These are phyloP conservation scores for Gossypium lobatum DNA, from an alignment of 441 rosid genomes.

Conservation along the genomic window DNA sequence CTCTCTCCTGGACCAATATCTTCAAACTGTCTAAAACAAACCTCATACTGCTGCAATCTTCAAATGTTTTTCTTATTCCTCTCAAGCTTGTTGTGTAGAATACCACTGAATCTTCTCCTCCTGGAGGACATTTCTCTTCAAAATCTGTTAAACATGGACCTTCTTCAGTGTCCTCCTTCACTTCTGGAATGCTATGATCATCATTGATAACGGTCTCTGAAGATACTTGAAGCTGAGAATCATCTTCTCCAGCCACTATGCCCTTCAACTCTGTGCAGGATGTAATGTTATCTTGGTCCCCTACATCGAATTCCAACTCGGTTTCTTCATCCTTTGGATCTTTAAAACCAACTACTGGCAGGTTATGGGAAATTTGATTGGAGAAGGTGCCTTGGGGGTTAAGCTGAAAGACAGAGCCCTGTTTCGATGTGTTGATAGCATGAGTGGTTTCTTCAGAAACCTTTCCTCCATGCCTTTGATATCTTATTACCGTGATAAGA, in stretches of 20 bases:
- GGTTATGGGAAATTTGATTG: not conserved
- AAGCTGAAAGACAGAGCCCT: slow-evolving; percentile 14
- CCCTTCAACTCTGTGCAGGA: slow-evolving; percentile 16
- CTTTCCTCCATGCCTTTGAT: slow-evolving; percentile 67
- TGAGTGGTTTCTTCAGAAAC: slow-evolving; percentile 52
- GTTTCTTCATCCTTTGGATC: slow-evolving; percentile 26
- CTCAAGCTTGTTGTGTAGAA: slow-evolving; percentile 3
- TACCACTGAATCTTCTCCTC: not conserved
- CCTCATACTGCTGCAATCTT: not conserved
- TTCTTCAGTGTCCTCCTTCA: not conserved
- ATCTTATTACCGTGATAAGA: slow-evolving; percentile 5
- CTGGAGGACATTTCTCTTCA: not conserved
- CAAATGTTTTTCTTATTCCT: not conserved
- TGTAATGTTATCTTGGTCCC: slow-evolving; percentile 12
- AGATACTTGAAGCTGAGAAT: slow-evolving; percentile 24
- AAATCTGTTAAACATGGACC: not conserved
- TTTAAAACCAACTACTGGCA: slow-evolving; percentile 3
- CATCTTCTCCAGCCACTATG: slow-evolving; percentile 21
- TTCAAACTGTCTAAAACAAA: not conserved
- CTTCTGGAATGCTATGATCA: not conserved
- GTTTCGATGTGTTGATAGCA: slow-evolving; percentile 29
- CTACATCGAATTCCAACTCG: slow-evolving; percentile 13
- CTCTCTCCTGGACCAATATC: not conserved
- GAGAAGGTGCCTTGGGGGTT: not conserved
- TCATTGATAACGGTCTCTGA: not conserved